Base-by-base conservation (phyloP, 768 basidiomycete species). In the Nevesoporus exiguus region DNA sequence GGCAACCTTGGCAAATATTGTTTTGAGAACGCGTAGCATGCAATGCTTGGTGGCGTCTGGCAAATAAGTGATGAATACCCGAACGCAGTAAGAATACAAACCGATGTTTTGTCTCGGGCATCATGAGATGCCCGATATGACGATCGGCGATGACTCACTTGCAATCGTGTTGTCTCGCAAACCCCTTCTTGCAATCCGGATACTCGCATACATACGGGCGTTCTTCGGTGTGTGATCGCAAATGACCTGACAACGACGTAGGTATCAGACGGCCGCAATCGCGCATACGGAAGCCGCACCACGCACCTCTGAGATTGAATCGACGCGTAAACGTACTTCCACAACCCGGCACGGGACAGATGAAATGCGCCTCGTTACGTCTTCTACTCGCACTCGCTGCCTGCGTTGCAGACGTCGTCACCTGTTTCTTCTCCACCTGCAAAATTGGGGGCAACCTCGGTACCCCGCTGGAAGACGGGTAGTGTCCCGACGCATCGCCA, bases 111-210 rank as follows among this genome's bases (percentile, higher is more conserved):
- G 22, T 31, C 21, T 27, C 19, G 15, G 21, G 39, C 49, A 22
- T 40, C 37, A 21, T 13, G 21, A 22, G 47, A 29, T 7, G 27
- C 30, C 15, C 33, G 27, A 46, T 49, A 19, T 24, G 21, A 27
- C 24, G 58, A 63, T 63, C 61, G 47, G 50, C 24, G 29, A 19
- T 21, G 17, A 84, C 88, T 67, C 66, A 90, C 87, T 97, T 97
- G 89, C 93, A 96, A 68, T 98, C 94, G 70, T 98, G 94, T 69
- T 95, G 92, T 42, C 94, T 81, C 47, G 94, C 94, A 68, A 97
- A 96, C 24, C 91, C 88, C 69, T 97, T 98, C 67, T 88, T 89
- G 71, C 94, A 98, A 29, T 93, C 93, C 13, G 91, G 90, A 82
- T 89, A 94, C 55, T 91, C 87, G 70, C 94, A 97, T 55, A 91